phyloP scores from a whole-genome alignment of 495 filamentous ascomycete genomes.

The Cercophora newfieldiana region DNA sequence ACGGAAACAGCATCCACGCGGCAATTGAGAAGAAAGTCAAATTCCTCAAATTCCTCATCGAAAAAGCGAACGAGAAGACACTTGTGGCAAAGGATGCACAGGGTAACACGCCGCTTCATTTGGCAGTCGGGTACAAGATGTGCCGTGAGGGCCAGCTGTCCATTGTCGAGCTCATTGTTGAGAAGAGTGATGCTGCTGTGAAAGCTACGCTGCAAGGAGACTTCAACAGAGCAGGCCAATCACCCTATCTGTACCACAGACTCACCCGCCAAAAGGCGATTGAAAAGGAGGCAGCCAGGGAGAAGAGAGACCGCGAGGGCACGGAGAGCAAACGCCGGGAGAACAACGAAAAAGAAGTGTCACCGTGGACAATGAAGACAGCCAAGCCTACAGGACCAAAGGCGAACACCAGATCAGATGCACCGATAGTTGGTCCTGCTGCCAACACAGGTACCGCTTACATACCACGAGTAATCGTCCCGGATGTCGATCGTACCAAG shows the following conservation, averaged over 20 bases:
- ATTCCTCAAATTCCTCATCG: neutral
- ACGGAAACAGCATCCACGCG: neutral
- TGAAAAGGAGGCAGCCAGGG: neutral
- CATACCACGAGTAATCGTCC: neutral
- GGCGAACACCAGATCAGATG: neutral
- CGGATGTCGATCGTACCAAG: neutral
- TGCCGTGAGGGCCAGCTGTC: neutral
- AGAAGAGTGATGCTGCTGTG: neutral
- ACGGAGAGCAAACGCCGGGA: neutral
- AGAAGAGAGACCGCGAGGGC: neutral
- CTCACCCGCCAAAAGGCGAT: neutral
- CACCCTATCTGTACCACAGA: slow-evolving; percentile 27
- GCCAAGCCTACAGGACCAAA: neutral
- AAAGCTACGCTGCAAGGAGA: slow-evolving; percentile 23
- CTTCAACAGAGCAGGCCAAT: slow-evolving; percentile 18
- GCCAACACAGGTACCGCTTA: neutral
- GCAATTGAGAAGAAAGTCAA: neutral
- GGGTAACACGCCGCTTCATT: neutral
- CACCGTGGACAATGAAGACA: neutral
- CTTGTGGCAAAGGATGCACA: neutral
- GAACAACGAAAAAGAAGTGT: neutral
- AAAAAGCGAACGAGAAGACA: neutral
- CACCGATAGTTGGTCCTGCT: neutral
- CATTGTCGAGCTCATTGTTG: neutral
- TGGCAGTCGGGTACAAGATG: neutral